phyloP scores from a whole-genome alignment of 345 rosid species.

The Populus simonii region DNA sequence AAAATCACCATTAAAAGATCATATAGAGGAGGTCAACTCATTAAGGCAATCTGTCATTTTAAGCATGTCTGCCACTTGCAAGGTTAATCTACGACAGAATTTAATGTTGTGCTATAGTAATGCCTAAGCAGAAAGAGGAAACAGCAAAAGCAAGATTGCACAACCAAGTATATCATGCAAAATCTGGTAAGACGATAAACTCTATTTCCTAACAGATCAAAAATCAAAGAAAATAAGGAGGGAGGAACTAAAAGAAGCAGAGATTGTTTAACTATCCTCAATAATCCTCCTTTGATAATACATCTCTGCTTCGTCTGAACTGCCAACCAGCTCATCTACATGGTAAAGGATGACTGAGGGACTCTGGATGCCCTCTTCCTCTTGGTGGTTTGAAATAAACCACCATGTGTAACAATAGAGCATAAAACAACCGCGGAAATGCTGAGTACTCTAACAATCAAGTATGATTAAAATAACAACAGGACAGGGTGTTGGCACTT shows the following conservation, averaged over 20 bases:
- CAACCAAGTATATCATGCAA: too few relatives aligned
- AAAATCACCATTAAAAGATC: background rate
- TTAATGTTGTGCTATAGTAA: background rate
- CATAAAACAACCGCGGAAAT: background rate
- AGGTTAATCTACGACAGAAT: background rate
- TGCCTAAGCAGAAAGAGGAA: background rate
- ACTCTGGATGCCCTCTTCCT: background rate
- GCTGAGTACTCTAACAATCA: background rate
- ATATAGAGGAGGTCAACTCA: background rate
- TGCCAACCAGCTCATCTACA: conserved; percentile 1
- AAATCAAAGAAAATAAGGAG: background rate
- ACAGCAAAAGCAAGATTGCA: too few relatives aligned
- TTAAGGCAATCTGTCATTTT: background rate
- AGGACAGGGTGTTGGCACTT: background rate
- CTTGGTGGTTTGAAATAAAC: background rate
- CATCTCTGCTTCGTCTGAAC: background rate
- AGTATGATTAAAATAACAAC: background rate
- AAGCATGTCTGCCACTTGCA: background rate
- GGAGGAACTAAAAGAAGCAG: background rate
- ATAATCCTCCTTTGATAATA: background rate
- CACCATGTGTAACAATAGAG: background rate
- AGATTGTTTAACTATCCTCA: background rate
- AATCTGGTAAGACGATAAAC: background rate
- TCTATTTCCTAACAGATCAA: background rate
- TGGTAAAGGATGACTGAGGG: background rate